Evolutionary conservation across 352 stramenopile genomes (phyloP).

Genomic region (Halophytophthora polymorphica): DNA sequence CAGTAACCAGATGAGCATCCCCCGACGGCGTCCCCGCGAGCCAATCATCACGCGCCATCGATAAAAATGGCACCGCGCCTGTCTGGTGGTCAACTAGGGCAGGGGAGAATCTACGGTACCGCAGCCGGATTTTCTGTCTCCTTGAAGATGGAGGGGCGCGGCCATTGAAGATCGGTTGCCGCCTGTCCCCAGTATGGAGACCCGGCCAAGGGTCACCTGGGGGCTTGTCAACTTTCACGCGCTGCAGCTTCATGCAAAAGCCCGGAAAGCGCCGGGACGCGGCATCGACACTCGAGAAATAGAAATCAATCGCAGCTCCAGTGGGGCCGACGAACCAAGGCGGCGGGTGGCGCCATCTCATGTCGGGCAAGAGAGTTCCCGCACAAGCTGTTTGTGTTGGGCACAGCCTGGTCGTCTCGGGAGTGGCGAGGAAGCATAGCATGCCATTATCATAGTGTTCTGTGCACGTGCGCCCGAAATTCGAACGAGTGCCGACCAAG

Average conservation of each 20-base stretch:
- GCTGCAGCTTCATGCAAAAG: too few species aligned
- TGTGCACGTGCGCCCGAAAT: too few species aligned
- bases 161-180: not conserved
- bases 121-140: not conserved
- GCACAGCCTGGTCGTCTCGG: too few species aligned
- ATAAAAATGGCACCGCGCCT: conserved; percentile 17
- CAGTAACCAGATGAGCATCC: not conserved
- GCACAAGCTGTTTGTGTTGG: too few species aligned
- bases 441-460: too few species aligned
- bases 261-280: too few species aligned
- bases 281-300: not conserved
- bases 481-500: too few species aligned
- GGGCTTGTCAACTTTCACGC: too few species aligned
- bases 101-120: not conserved
- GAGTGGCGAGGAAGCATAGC: too few species aligned
- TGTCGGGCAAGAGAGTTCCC: too few species aligned
- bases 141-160: conserved; percentile 1
- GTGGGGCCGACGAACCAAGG: too few species aligned
- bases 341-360: too few species aligned
- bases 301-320: not conserved
- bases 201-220: not conserved
- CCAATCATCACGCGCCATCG: conserved; percentile 16
- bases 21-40: not conserved
- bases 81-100: not conserved
- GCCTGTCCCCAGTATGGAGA: not conserved